phyloP scores from a whole-genome alignment of 208 protist genomes.

The Crithidia thermophila region DNA sequence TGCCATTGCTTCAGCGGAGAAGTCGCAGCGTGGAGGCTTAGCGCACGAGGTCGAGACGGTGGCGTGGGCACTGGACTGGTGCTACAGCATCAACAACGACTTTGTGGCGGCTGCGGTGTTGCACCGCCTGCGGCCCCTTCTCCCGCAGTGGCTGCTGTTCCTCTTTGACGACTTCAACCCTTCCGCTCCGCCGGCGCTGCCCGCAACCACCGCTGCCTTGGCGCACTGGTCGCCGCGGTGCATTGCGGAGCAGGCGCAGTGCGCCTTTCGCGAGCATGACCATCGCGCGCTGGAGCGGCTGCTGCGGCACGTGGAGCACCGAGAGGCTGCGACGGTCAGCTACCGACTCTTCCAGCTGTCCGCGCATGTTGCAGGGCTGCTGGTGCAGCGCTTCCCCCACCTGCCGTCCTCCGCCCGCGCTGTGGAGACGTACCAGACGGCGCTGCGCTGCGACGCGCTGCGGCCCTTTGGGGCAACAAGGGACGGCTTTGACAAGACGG shows the following conservation, averaged over 20 bases:
- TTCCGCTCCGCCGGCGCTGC: not conserved
- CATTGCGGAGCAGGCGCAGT: constrained; percentile 7
- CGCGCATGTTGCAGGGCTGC: constrained; percentile 4
- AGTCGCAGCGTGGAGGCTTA: constrained; percentile 12
- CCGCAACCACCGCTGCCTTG: not conserved
- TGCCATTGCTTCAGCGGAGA: constrained; percentile 11
- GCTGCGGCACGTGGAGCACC: constrained; percentile 12
- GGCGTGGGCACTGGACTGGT: constrained; percentile 27
- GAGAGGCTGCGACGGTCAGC: not conserved
- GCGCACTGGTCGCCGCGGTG: constrained; percentile 20
- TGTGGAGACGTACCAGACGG: constrained; percentile 16
- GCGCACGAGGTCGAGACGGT: constrained; percentile 24
- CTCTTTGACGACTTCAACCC: constrained; percentile 16
- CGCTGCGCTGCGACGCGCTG: constrained; percentile 26
- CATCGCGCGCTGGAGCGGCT: constrained; percentile 5
- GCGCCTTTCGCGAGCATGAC: constrained; percentile 1
- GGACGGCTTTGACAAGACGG: constrained; percentile 23
- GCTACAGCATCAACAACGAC: not conserved
- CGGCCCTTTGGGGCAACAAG: constrained; percentile 25
- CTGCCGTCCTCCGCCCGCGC: constrained; percentile 14
- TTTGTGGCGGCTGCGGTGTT: not conserved
- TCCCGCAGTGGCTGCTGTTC: constrained; percentile 24
- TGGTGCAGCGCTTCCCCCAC: constrained; percentile 22
- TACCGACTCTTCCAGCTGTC: constrained; percentile 32
- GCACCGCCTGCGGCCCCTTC: not conserved